These are phyloP conservation scores for Aspergillus affinis DNA, from an alignment of 495 filamentous ascomycete genomes.

Conservation along the genomic window DNA sequence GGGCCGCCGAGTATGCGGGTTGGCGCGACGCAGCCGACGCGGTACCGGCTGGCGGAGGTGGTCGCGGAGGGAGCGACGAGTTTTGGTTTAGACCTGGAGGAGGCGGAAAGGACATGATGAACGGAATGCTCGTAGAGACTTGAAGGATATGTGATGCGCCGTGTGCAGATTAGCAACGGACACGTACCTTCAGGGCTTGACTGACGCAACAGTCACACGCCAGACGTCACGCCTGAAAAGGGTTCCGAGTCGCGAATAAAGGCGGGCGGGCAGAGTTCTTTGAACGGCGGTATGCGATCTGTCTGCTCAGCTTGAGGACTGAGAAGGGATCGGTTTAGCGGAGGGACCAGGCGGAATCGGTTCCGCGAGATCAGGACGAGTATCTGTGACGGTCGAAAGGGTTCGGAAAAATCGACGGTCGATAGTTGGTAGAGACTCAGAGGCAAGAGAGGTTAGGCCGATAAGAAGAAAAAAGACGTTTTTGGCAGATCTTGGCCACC, in stretches of 20 bases:
- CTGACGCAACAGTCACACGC: conserved; percentile 39
- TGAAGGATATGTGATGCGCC: conserved; percentile 31
- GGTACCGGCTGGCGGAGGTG: conserved; percentile 61
- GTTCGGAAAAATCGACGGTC: too few species aligned
- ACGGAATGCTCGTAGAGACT: conserved; percentile 54
- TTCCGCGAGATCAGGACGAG: too few species aligned
- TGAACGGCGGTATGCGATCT: background rate
- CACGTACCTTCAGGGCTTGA: conserved; percentile 62
- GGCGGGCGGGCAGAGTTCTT: background rate
- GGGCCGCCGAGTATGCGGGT: conserved; percentile 52
- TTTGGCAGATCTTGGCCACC: conserved; percentile 2
- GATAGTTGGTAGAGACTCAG: background rate
- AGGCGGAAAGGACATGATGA: conserved; percentile 94
- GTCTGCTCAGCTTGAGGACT: background rate
- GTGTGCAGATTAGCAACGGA: conserved; percentile 38
- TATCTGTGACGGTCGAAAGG: background rate
- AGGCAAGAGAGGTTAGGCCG: background rate
- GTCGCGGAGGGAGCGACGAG: conserved; percentile 79
- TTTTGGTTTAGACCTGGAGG: conserved; percentile 80
- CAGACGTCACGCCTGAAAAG: conserved; percentile 42
- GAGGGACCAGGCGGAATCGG: background rate
- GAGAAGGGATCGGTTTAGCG: background rate
- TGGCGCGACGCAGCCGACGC: conserved; percentile 56
- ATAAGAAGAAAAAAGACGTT: conserved; percentile 11
- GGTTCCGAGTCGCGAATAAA: conserved; percentile 20